Evolutionary conservation across 768 basidiomycete species (phyloP).

Genomic region (Hirschioporus abietinus): DNA sequence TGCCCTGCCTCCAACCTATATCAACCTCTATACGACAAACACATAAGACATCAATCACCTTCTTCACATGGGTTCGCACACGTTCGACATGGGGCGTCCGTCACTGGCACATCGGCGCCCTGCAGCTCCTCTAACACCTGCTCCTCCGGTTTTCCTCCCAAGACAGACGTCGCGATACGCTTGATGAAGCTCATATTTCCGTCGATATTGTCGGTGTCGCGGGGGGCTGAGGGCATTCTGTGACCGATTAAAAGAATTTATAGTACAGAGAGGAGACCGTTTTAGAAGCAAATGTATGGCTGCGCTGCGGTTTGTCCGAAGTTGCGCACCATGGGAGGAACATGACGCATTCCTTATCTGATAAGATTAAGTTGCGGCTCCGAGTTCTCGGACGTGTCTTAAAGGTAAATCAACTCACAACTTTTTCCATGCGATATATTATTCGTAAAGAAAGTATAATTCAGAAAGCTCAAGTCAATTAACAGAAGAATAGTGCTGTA

Average conservation of each 20-base stretch:
- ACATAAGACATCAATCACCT: constrained; percentile 20
- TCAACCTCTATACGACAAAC: constrained; percentile 12
- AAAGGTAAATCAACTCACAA: not conserved
- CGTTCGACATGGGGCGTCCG: constrained; percentile 21
- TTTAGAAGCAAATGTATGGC: not conserved
- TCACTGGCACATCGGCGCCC: constrained; percentile 19
- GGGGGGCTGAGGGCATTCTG: not conserved
- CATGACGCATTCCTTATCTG: not conserved
- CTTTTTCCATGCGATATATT: not conserved
- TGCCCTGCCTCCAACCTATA: constrained; percentile 41
- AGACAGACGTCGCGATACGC: not conserved
- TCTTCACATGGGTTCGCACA: constrained; percentile 27
- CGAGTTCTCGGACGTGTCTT: not conserved
- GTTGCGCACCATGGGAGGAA: not conserved
- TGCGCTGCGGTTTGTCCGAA: not conserved
- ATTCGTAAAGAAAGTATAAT: not conserved
- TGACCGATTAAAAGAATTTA: not conserved
- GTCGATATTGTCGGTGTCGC: not conserved
- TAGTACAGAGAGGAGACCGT: not conserved
- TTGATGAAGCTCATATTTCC: not conserved
- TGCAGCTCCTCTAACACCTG: constrained; percentile 15
- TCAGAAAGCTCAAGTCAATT: not conserved
- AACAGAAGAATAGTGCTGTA: not conserved
- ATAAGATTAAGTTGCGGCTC: not conserved
- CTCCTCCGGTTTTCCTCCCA: constrained; percentile 3